Evolutionary conservation across 257 asterid genomes (phyloP).

Genomic region (Phtheirospermum japonicum): DNA sequence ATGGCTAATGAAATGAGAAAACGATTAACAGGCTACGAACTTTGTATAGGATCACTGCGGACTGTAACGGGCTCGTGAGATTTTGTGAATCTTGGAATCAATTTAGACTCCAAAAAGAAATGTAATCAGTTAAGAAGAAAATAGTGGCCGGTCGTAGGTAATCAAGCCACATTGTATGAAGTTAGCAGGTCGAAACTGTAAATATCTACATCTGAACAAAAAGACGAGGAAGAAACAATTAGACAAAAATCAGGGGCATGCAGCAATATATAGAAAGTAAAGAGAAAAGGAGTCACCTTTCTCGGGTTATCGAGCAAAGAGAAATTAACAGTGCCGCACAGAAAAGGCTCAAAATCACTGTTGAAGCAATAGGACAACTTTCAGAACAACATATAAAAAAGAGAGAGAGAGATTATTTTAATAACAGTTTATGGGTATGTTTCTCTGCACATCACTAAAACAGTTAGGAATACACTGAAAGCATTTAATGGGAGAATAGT

Average conservation of each 20-base stretch:
- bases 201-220: constrained; percentile 68
- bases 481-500: not conserved
- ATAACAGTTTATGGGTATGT: no score
- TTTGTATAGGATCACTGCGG: constrained; percentile 26
- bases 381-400: constrained; percentile 9
- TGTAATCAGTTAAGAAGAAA: constrained; percentile 31
- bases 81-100: constrained; percentile 26
- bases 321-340: constrained; percentile 11
- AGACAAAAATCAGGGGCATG: constrained; percentile 37
- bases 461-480: no score
- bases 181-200: constrained; percentile 45
- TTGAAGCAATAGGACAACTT: constrained; percentile 26
- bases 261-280: constrained; percentile 42
- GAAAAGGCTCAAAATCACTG: constrained; percentile 18
- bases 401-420: no score
- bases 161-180: constrained; percentile 32
- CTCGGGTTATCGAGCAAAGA: constrained; percentile 50
- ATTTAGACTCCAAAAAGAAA: constrained; percentile 30
- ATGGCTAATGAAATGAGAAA: constrained; percentile 14
- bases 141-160: constrained; percentile 8
- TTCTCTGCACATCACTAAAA: no score
- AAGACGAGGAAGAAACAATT: constrained; percentile 28
- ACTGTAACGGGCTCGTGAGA: constrained; percentile 23
- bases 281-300: constrained; percentile 47
- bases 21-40: constrained; percentile 2